Evolutionary conservation across 208 protist species (phyloP).

Genomic region (Acanthamoeba comandoni): DNA sequence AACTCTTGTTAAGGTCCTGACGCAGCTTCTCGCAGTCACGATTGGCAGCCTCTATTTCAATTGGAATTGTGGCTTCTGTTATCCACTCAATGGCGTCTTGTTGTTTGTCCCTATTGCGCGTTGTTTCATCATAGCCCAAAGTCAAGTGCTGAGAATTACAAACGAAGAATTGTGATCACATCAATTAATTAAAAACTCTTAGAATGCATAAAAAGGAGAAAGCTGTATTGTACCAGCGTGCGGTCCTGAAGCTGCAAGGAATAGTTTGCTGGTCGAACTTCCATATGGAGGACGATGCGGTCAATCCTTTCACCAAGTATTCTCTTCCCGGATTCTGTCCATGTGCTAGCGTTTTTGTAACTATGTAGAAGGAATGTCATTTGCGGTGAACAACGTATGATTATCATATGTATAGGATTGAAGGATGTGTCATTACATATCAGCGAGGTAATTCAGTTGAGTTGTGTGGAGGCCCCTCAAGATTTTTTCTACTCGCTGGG

Average conservation of each 20-base stretch:
- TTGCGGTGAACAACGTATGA: too few species aligned
- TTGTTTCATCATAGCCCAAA: conserved; percentile 37
- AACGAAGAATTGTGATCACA: neutral
- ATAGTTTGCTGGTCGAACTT: conserved; percentile 4
- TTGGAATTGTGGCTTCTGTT: conserved; percentile 50
- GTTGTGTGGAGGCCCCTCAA: conserved; percentile 40
- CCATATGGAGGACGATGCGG: conserved; percentile 1
- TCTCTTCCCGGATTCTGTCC: conserved; percentile 36
- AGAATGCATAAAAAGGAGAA: conserved; percentile 5
- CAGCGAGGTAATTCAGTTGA: conserved; percentile 22
- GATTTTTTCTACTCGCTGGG: conserved; percentile 3
- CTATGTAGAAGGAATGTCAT: too few species aligned
- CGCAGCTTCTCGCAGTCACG: neutral
- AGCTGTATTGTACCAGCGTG: conserved; percentile 28
- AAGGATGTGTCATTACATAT: neutral
- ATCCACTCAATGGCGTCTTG: conserved; percentile 55
- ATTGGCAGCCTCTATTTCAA: conserved; percentile 61
- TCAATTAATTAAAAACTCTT: neutral
- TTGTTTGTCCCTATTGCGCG: neutral
- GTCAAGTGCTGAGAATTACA: neutral
- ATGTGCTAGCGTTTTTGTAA: neutral
- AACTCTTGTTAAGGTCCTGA: neutral
- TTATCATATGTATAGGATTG: too few species aligned
- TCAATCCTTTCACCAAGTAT: conserved; percentile 56
- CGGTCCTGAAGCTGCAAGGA: neutral